Evolutionary conservation across 1,139 yeast genomes (phyloP).

Genomic region (Debaryomyces fabryi): DNA sequence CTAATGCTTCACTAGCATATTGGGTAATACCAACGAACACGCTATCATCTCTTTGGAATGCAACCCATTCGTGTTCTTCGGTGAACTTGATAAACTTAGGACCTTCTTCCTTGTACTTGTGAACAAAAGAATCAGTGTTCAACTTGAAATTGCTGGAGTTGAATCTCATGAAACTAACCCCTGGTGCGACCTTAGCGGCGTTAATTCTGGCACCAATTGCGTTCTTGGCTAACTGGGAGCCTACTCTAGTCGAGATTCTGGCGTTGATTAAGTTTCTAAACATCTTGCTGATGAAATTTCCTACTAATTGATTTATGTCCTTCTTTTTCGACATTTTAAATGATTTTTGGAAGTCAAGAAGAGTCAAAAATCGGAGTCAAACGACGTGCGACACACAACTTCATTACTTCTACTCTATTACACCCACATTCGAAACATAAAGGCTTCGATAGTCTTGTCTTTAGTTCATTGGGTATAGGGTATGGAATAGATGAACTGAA

Average conservation of each 20-base stretch:
- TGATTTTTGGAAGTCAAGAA: conserved; percentile 1
- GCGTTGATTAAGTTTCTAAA: conserved; percentile 5
- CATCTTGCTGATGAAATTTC: conserved; percentile 4
- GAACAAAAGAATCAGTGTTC: conserved; percentile 54
- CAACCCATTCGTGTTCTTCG: conserved; percentile 94
- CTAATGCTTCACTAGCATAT: conserved; percentile 97
- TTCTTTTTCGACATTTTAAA: conserved; percentile 6
- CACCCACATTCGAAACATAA: background rate
- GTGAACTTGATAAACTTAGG: conserved; percentile 70
- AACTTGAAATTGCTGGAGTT: conserved; percentile 50
- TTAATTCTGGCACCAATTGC: conserved; percentile 15
- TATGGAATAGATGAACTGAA: background rate
- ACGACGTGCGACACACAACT: background rate
- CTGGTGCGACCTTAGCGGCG: conserved; percentile 17
- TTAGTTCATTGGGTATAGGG: background rate
- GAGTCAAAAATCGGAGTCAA: conserved; percentile 5
- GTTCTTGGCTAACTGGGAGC: conserved; percentile 5
- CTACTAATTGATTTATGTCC: background rate
- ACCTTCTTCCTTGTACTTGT: conserved; percentile 51
- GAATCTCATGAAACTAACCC: conserved; percentile 22
- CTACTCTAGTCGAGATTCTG: conserved; percentile 4
- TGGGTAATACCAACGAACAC: conserved; percentile 90
- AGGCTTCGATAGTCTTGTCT: too few relatives aligned
- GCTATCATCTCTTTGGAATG: conserved; percentile 77
- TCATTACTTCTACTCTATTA: background rate